A percentile compares a stretch with the other conserved stretches of the same genome.
phyloP scores from a whole-genome alignment of 1,139 yeast species.

The Sugiyamaella castrensis region DNA sequence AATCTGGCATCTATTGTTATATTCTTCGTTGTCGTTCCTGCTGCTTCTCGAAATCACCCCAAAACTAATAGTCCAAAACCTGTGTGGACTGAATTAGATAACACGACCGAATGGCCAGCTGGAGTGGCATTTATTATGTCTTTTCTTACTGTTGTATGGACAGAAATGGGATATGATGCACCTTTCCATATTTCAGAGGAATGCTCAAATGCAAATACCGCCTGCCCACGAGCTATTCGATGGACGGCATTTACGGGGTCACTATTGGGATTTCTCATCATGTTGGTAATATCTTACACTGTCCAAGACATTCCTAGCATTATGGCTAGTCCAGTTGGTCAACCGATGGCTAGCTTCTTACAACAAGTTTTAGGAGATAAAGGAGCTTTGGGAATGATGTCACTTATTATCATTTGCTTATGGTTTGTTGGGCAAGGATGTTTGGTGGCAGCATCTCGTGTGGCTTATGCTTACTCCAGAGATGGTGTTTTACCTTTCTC shows the following conservation, averaged over 20 bases:
- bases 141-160: conserved; percentile 67
- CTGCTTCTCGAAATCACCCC: conserved; percentile 31
- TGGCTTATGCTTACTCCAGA: conserved; percentile 63
- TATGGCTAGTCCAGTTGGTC: conserved; percentile 55
- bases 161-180: conserved; percentile 71
- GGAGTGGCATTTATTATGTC: conserved; percentile 60
- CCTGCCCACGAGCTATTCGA: conserved; percentile 64
- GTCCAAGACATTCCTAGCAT: conserved; percentile 50
- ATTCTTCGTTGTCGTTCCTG: conserved; percentile 62
- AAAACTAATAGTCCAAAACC: conserved; percentile 40
- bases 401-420: conserved; percentile 56
- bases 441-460: conserved; percentile 66
- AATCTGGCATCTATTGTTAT: conserved; percentile 53
- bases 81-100: conserved; percentile 60
- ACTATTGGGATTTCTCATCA: conserved; percentile 55
- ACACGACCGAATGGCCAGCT: conserved; percentile 63
- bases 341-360: conserved; percentile 59
- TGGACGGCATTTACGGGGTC: conserved; percentile 61
- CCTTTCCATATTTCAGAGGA: conserved; percentile 76
- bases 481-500: conserved; percentile 66
- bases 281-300: conserved; percentile 63
- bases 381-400: conserved; percentile 51
- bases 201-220: conserved; percentile 57
- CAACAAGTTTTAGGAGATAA: conserved; percentile 48
- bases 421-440: conserved; percentile 66